These are phyloP conservation scores for Passiflora organensis DNA, from an alignment of 345 rosid genomes.

Conservation along the genomic window DNA sequence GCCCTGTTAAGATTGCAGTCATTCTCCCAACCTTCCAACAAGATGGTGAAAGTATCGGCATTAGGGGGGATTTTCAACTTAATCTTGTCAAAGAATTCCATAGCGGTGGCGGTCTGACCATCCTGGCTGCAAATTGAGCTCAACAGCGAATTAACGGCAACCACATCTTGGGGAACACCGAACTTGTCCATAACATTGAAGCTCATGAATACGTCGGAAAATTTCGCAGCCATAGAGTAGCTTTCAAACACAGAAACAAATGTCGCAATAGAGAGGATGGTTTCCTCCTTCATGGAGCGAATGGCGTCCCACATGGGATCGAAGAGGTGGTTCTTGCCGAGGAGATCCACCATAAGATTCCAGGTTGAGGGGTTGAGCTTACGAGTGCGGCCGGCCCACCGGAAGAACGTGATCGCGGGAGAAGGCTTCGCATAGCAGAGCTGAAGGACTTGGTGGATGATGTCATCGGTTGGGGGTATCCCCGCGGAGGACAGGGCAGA, in stretches of 20 bases:
- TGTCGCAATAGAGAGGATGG: conserved; percentile 21
- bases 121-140: conserved; percentile 41
- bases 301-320: conserved; percentile 61
- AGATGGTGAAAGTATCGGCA: conserved; percentile 43
- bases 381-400: conserved; percentile 37
- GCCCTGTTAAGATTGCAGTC: conserved; percentile 46
- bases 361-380: conserved; percentile 35
- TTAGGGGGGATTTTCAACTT: conserved; percentile 37
- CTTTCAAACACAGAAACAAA: conserved; percentile 40
- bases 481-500: conserved; percentile 31
- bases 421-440: conserved; percentile 34
- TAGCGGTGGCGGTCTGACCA: conserved; percentile 29
- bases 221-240: conserved; percentile 35
- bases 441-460: conserved; percentile 40
- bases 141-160: conserved; percentile 45
- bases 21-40: conserved; percentile 62
- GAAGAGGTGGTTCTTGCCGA: conserved; percentile 43
- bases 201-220: conserved; percentile 40
- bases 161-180: conserved; percentile 38
- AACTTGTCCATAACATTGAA: conserved; percentile 53
- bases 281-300: conserved; percentile 46
- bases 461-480: conserved; percentile 27
- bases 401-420: conserved; percentile 43
- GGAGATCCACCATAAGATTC: conserved; percentile 57
- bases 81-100: conserved; percentile 36